These are phyloP conservation scores for Hemisphaericaspora lyxosophila DNA, from an alignment of 1,139 yeast genomes.

Conservation along the genomic window DNA sequence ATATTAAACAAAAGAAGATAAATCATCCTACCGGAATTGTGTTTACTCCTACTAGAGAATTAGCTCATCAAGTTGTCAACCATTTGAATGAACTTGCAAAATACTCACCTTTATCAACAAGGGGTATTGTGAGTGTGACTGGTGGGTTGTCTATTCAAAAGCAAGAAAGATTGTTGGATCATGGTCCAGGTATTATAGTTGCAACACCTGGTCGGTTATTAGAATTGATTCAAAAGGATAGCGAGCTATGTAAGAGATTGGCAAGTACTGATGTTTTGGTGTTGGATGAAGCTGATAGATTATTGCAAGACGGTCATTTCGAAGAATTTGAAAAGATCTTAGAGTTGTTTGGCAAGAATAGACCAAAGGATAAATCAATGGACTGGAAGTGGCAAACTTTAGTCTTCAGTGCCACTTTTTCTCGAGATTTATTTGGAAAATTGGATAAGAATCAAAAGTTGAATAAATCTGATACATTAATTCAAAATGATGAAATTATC, in stretches of 20 bases:
- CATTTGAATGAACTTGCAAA: constrained; percentile 68
- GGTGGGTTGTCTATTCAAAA: constrained; percentile 95
- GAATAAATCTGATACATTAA: constrained; percentile 34
- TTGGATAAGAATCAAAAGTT: constrained; percentile 41
- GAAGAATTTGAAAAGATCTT: constrained; percentile 86
- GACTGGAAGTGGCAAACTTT: constrained; percentile 78
- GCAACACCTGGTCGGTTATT: constrained; percentile 96
- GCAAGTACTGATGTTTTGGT: constrained; percentile 70
- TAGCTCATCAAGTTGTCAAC: constrained; percentile 89
- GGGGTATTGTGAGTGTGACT: constrained; percentile 75
- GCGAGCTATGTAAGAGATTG: constrained; percentile 52
- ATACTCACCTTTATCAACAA: constrained; percentile 54
- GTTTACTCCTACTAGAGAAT: constrained; percentile 94
- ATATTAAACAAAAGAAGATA: constrained; percentile 23
- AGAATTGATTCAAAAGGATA: constrained; percentile 71
- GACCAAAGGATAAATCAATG: constrained; percentile 25
- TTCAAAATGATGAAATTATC: constrained; percentile 54
- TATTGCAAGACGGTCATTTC: constrained; percentile 94
- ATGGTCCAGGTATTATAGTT: constrained; percentile 79
- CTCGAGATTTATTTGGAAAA: constrained; percentile 77
- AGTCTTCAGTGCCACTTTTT: constrained; percentile 93
- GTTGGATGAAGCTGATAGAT: constrained; percentile 96
- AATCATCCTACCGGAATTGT: constrained; percentile 69
- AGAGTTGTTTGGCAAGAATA: constrained; percentile 50
- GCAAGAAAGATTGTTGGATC: constrained; percentile 74